These are phyloP conservation scores for Calonectria fujianensis DNA, from an alignment of 2,329 filamentous ascomycete genomes.

Conservation along the genomic window DNA sequence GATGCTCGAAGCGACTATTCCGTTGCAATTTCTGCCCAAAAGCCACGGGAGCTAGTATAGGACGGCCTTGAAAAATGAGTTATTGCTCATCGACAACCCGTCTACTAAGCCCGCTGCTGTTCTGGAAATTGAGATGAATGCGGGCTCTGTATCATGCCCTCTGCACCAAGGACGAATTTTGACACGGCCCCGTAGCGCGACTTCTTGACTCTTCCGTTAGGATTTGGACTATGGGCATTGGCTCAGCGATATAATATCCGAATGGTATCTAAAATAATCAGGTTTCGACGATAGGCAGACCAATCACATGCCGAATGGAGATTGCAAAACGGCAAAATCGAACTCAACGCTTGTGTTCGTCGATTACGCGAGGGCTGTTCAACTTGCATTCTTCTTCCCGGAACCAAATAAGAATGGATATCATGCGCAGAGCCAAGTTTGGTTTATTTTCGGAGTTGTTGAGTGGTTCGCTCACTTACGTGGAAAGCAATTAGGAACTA, in stretches of 20 bases:
- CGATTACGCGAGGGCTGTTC: too few species aligned
- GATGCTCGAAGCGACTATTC: slow-evolving; percentile 2
- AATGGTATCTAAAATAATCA: not conserved
- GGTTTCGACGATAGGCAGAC: not conserved
- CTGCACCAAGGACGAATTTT: not conserved
- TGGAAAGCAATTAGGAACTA: too few species aligned
- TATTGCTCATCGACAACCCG: too few species aligned
- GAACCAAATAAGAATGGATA: too few species aligned
- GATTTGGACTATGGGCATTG: not conserved
- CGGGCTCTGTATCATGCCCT: not conserved
- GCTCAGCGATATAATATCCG: not conserved
- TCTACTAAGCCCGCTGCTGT: not conserved
- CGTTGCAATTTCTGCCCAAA: not conserved
- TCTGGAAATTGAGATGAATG: not conserved
- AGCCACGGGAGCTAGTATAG: slow-evolving; percentile 1
- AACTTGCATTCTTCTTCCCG: too few species aligned
- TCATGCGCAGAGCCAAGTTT: too few species aligned
- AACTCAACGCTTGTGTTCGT: not conserved
- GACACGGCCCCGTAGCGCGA: not conserved
- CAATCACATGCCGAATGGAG: not conserved
- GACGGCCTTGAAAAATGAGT: not conserved
- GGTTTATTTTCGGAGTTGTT: too few species aligned
- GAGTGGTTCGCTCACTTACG: too few species aligned
- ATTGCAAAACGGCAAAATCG: too few species aligned
- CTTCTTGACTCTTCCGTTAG: not conserved